Conservation (phyloP, 2,329 filamentous ascomycete genomes). For the Metarhizium guizhouense region DNA sequence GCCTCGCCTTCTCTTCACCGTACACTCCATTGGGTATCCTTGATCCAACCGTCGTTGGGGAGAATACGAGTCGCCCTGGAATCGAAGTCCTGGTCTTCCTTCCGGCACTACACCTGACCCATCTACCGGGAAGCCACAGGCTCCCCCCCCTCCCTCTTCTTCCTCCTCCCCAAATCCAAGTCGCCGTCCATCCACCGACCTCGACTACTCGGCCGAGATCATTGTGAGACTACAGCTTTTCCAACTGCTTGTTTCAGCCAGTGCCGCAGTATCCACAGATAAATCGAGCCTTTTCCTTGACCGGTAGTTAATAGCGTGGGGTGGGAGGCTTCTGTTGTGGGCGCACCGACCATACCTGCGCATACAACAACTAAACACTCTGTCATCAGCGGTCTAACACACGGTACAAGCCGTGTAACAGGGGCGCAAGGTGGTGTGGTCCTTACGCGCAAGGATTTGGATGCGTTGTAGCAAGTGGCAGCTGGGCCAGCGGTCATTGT, state of each 20-base stretch:
- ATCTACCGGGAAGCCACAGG: slow-evolving; percentile 14
- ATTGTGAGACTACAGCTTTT: neutral
- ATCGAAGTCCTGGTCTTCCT: neutral
- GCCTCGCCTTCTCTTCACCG: slow-evolving; percentile 11
- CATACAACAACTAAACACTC: slow-evolving; percentile 22
- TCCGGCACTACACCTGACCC: slow-evolving; percentile 16
- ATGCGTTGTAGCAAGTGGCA: slow-evolving; percentile 9
- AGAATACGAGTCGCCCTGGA: slow-evolving; percentile 22
- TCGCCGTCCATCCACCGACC: neutral
- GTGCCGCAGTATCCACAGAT: neutral
- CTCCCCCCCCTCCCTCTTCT: no score
- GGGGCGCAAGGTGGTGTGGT: slow-evolving; percentile 23
- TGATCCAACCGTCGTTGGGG: slow-evolving; percentile 5
- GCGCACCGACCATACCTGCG: slow-evolving; percentile 3
- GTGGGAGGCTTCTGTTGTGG: neutral
- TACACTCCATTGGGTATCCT: slow-evolving; percentile 17
- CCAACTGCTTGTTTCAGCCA: slow-evolving; percentile 2
- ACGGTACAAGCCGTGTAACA: slow-evolving; percentile 21
- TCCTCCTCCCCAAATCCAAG: neutral
- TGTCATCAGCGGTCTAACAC: slow-evolving; percentile 16
- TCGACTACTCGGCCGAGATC: neutral
- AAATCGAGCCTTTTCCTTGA: neutral
- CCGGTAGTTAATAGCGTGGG: neutral
- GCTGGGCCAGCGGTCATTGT: slow-evolving; percentile 2
- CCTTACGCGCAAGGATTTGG: slow-evolving; percentile 19